Evolutionary conservation across 768 basidiomycete species (phyloP).

Genomic region (Tephrocybe rancida): DNA sequence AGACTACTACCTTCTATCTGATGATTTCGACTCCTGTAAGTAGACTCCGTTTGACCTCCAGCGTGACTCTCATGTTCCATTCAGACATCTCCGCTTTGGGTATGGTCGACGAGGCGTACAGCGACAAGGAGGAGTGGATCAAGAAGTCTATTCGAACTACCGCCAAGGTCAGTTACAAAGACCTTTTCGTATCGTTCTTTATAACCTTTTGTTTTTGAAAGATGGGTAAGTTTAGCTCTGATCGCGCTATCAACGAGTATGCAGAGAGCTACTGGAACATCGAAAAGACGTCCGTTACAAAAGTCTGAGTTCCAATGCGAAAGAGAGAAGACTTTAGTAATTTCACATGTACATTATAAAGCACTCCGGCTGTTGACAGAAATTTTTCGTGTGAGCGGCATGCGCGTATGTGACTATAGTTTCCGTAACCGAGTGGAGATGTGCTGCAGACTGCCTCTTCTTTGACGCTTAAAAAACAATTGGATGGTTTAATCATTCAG

Average conservation of each 20-base stretch:
- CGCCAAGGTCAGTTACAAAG: slow-evolving; percentile 60
- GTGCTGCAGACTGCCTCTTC: too few relatives aligned
- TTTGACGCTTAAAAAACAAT: too few relatives aligned
- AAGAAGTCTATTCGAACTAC: slow-evolving; percentile 88
- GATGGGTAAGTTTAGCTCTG: slow-evolving; percentile 98
- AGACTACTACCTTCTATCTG: slow-evolving; percentile 81
- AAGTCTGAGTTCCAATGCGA: slow-evolving; percentile 3
- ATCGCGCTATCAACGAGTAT: slow-evolving; percentile 90
- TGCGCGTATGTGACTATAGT: too few relatives aligned
- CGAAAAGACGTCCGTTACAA: slow-evolving; percentile 42
- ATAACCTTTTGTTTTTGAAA: slow-evolving; percentile 22
- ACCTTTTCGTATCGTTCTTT: neutral
- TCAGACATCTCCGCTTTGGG: slow-evolving; percentile 78
- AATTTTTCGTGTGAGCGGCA: too few relatives aligned
- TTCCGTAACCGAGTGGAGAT: too few relatives aligned
- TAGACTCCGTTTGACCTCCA: slow-evolving; percentile 3
- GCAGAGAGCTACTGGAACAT: slow-evolving; percentile 89
- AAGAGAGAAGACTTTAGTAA: too few relatives aligned
- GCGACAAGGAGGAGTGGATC: slow-evolving; percentile 84
- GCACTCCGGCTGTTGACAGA: too few relatives aligned
- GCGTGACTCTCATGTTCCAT: slow-evolving; percentile 1
- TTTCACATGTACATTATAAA: too few relatives aligned
- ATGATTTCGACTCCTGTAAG: slow-evolving; percentile 94
- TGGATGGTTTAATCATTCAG: too few relatives aligned
- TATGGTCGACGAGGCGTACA: slow-evolving; percentile 90